These are phyloP conservation scores for Pichia sp. DNA, from an alignment of 1,139 yeast species.

Conservation along the genomic window DNA sequence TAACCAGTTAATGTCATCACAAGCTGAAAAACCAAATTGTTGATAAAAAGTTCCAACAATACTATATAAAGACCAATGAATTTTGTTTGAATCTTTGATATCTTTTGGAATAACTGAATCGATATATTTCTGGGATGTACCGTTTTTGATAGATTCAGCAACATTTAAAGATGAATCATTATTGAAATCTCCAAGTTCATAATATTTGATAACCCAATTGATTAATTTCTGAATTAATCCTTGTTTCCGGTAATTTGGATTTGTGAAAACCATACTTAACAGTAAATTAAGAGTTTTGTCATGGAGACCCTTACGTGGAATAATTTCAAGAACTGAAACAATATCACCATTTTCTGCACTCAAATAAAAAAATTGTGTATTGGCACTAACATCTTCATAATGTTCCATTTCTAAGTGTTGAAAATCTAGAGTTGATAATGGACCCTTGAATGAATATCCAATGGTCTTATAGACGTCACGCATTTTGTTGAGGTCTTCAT, in stretches of 20 bases:
- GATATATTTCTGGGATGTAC: neutral
- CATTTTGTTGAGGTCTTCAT: neutral
- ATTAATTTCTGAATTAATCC: conserved; percentile 6
- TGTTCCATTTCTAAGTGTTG: neutral
- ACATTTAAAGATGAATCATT: neutral
- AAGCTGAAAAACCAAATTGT: conserved; percentile 17
- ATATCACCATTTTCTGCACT: neutral
- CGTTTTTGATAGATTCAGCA: neutral
- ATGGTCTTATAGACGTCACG: neutral
- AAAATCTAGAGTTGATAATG: neutral
- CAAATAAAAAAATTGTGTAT: neutral
- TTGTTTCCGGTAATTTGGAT: conserved; percentile 3
- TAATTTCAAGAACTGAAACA: neutral
- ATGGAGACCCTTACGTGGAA: neutral
- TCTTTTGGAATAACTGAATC: neutral
- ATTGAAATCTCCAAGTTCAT: conserved; percentile 5
- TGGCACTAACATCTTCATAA: neutral
- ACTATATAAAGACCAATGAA: conserved; percentile 30
- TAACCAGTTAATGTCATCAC: neutral
- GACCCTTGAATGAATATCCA: neutral
- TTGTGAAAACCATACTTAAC: conserved; percentile 6
- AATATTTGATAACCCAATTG: conserved; percentile 4
- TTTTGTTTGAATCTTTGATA: conserved; percentile 1
- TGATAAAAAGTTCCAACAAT: conserved; percentile 30
- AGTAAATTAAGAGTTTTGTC: neutral